phyloP scores from a whole-genome alignment of 169 alveolate genomes.

The Theileria orientalis region DNA sequence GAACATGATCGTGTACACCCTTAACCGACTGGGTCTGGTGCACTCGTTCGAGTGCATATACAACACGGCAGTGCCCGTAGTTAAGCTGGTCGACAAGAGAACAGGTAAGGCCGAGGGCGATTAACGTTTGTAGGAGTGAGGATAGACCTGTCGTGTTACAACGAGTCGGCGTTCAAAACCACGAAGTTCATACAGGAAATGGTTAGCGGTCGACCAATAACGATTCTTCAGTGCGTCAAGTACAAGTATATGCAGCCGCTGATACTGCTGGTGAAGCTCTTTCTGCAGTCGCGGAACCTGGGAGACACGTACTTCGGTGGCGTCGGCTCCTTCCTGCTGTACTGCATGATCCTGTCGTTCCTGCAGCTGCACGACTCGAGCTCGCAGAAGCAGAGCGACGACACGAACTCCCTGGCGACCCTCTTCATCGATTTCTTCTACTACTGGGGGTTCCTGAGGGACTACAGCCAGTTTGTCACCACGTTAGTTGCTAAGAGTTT shows the following conservation, averaged over 20 bases:
- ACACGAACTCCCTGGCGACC: conserved; percentile 42
- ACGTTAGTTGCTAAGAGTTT: conserved; percentile 11
- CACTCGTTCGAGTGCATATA: conserved; percentile 67
- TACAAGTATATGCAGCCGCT: conserved; percentile 74
- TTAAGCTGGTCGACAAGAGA: conserved; percentile 57
- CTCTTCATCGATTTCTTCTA: conserved; percentile 69
- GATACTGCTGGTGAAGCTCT: conserved; percentile 66
- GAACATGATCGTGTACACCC: conserved; percentile 43
- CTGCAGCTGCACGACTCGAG: conserved; percentile 71
- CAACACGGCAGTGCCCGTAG: conserved; percentile 62
- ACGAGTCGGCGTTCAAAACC: conserved; percentile 38
- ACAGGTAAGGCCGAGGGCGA: conserved; percentile 27
- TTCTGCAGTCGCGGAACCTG: conserved; percentile 69
- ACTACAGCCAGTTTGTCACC: conserved; percentile 57
- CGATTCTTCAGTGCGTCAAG: conserved; percentile 46
- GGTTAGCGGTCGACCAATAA: background rate
- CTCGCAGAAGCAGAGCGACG: conserved; percentile 36
- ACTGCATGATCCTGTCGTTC: conserved; percentile 75
- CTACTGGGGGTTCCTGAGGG: conserved; percentile 71
- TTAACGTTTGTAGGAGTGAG: conserved; percentile 21
- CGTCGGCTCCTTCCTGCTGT: conserved; percentile 72
- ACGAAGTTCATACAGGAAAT: conserved; percentile 44
- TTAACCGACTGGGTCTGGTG: conserved; percentile 51
- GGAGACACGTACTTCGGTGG: conserved; percentile 78
- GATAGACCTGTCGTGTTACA: conserved; percentile 40